Evolutionary conservation across 2,329 filamentous ascomycete species (phyloP).

Genomic region (Venturia carpophila): DNA sequence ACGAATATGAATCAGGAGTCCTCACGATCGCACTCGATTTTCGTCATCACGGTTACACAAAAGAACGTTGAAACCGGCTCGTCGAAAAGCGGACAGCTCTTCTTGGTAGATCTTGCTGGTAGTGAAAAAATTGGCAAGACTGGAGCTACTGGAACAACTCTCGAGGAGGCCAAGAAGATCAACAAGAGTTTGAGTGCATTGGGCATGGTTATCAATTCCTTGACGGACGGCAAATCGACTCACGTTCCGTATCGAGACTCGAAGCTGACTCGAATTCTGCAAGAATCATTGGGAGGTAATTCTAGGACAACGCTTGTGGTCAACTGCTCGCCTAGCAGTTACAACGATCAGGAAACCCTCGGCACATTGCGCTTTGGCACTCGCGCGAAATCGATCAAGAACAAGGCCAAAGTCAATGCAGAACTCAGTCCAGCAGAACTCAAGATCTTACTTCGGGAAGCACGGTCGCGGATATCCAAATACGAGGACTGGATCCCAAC

Average conservation of each 20-base stretch:
- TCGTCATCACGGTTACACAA: constrained; percentile 92
- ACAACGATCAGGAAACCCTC: constrained; percentile 92
- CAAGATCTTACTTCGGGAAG: constrained; percentile 87
- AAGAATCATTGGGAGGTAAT: constrained; percentile 96
- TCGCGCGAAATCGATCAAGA: constrained; percentile 97
- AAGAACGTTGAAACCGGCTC: constrained; percentile 97
- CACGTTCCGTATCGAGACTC: constrained; percentile 97
- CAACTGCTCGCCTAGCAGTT: constrained; percentile 97
- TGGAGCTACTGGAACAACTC: constrained; percentile 89
- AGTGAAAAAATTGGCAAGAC: constrained; percentile 99
- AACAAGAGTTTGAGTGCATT: constrained; percentile 98
- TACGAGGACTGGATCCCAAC: constrained; percentile 81
- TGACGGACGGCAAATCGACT: constrained; percentile 94
- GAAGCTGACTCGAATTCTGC: constrained; percentile 91
- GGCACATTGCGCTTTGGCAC: constrained; percentile 91
- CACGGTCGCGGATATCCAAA: constrained; percentile 77
- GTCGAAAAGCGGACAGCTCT: constrained; percentile 91
- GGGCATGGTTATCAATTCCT: constrained; percentile 96
- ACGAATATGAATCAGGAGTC: constrained; percentile 99
- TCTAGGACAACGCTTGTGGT: constrained; percentile 97
- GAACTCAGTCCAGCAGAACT: constrained; percentile 93
- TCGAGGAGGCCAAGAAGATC: constrained; percentile 99
- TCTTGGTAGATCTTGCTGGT: constrained; percentile 95
- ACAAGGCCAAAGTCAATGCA: constrained; percentile 99
- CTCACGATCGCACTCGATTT: constrained; percentile 95